phyloP scores from a whole-genome alignment of 768 basidiomycete species.

The Coprinopsis marcescibilis region DNA sequence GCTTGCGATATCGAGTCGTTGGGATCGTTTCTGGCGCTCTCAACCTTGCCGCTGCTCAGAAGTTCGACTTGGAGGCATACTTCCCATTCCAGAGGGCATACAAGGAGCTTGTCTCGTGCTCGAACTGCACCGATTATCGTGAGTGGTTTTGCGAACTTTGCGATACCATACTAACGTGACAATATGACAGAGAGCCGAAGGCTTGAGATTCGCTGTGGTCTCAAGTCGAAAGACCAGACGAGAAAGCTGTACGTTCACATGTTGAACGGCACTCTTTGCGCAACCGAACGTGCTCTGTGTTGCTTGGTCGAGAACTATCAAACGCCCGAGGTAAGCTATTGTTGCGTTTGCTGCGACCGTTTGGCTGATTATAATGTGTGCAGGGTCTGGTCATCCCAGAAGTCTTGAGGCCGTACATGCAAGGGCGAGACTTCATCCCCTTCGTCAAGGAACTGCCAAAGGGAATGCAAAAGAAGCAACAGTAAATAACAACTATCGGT shows the following conservation, averaged over 20 bases:
- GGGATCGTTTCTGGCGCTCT: conserved; percentile 94
- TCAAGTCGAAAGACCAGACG: conserved; percentile 86
- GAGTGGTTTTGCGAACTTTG: conserved; percentile 27
- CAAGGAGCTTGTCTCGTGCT: conserved; percentile 97
- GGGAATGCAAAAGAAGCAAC: conserved; percentile 67
- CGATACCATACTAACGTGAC: not conserved
- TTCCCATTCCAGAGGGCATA: conserved; percentile 96
- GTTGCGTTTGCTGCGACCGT: conserved; percentile 3
- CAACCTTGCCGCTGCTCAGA: conserved; percentile 95
- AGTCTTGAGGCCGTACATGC: conserved; percentile 91
- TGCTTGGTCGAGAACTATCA: conserved; percentile 99
- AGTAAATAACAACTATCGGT: too few relatives aligned
- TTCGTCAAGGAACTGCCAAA: conserved; percentile 82
- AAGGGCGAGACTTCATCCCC: conserved; percentile 84
- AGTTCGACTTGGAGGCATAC: conserved; percentile 98
- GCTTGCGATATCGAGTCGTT: conserved; percentile 87
- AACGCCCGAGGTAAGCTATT: conserved; percentile 72
- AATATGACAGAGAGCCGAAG: conserved; percentile 72
- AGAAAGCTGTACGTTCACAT: conserved; percentile 97
- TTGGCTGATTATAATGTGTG: conserved; percentile 6
- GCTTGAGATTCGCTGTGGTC: conserved; percentile 88
- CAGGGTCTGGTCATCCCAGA: conserved; percentile 91
- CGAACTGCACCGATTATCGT: conserved; percentile 99
- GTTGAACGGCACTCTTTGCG: conserved; percentile 97
- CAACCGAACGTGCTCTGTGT: conserved; percentile 93